Percentiles rank a stretch among this genome's conserved stretches.
Evolutionary conservation across 73 alveolate genomes (phyloP).

Genomic region (Paramecium bursaria): DNA sequence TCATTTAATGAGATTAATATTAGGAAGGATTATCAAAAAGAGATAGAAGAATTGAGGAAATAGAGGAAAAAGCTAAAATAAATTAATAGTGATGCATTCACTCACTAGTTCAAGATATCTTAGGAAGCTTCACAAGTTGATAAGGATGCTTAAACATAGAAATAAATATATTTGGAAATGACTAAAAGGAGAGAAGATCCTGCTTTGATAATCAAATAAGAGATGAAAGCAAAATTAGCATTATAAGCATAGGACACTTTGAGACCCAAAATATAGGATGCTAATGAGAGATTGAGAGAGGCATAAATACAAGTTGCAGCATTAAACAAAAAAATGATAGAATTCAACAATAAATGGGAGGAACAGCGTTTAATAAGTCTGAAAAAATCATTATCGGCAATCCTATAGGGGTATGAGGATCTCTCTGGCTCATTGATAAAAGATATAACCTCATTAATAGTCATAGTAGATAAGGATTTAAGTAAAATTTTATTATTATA

Average conservation of each 20-base stretch:
- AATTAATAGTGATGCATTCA: neutral
- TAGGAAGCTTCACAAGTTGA: constrained; percentile 1
- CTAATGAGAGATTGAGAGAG: constrained; percentile 34
- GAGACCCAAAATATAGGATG: constrained; percentile 32
- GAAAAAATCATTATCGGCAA: constrained; percentile 7
- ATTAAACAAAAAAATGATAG: constrained; percentile 2
- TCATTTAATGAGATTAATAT: neutral
- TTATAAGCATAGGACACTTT: neutral
- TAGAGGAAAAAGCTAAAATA: constrained; percentile 42
- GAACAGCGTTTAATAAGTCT: constrained; percentile 14
- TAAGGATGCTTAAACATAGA: neutral
- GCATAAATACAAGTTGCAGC: constrained; percentile 1
- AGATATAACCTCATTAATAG: neutral
- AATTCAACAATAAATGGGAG: neutral
- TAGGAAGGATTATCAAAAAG: neutral
- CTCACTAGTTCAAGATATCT: neutral
- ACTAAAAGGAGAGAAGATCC: constrained; percentile 45
- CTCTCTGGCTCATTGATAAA: neutral
- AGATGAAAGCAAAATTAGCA: constrained; percentile 34
- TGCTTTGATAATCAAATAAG: constrained; percentile 10
- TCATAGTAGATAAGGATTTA: constrained; percentile 42
- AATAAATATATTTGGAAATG: neutral
- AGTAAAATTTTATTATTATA: neutral
- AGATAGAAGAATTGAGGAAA: constrained; percentile 38
- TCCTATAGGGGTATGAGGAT: constrained; percentile 27